Evolutionary conservation across 2,329 filamentous ascomycete genomes (phyloP).

Genomic region (Apiospora koreana): DNA sequence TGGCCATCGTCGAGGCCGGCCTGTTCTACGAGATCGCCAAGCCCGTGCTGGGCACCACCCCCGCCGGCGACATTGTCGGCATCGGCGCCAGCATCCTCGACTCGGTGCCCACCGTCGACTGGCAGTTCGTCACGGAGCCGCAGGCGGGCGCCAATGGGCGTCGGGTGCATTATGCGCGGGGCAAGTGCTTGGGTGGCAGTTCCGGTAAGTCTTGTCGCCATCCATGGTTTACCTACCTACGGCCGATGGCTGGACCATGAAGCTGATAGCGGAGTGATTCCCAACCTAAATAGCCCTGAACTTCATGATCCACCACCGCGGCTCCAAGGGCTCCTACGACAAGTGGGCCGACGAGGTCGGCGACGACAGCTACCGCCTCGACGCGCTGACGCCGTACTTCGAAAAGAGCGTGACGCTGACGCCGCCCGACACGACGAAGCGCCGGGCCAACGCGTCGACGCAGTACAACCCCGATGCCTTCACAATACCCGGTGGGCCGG

Average conservation of each 20-base stretch:
- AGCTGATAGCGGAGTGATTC: no score
- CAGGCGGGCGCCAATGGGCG: constrained; percentile 19
- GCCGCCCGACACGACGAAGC: constrained; percentile 22
- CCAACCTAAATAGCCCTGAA: constrained; percentile 32
- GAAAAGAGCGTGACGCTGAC: constrained; percentile 26
- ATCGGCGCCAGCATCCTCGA: constrained; percentile 17
- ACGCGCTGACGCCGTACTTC: constrained; percentile 25
- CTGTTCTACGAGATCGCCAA: constrained; percentile 33
- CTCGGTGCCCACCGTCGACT: constrained; percentile 23
- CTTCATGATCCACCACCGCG: constrained; percentile 33
- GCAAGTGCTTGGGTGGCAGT: constrained; percentile 33
- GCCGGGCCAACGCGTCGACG: constrained; percentile 29
- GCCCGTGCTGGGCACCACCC: constrained; percentile 16
- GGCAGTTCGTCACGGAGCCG: constrained; percentile 26
- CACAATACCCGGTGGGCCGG: constrained; percentile 33
- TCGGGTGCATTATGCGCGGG: constrained; percentile 29
- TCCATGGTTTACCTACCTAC: no score
- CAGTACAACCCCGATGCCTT: constrained; percentile 34
- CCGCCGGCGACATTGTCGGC: constrained; percentile 23
- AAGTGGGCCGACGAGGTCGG: constrained; percentile 27
- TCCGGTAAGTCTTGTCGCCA: background rate
- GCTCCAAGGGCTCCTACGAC: constrained; percentile 25
- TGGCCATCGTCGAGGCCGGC: constrained; percentile 42
- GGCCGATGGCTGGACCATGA: no score
- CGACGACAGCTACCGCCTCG: constrained; percentile 25